Percentiles rank a stretch among this genome's conserved stretches.
Evolutionary conservation across 1,139 yeast genomes (phyloP).

Genomic region (Hanseniaspora gamundiae): DNA sequence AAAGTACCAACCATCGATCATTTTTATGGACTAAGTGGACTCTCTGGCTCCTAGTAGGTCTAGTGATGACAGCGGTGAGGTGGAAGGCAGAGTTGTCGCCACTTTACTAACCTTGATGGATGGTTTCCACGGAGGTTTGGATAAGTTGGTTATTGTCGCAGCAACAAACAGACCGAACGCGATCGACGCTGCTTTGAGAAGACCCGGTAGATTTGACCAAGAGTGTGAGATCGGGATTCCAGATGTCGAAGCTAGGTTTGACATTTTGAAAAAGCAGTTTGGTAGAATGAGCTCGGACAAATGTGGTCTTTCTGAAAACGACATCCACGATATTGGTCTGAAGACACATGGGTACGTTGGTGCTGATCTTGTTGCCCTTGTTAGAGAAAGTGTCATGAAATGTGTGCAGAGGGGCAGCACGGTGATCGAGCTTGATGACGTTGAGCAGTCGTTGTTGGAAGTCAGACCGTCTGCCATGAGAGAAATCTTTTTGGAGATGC

Average conservation of each 20-base stretch:
- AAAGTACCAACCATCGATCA: slow-evolving; percentile 71
- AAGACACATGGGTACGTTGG: slow-evolving; percentile 71
- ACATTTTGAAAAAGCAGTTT: slow-evolving; percentile 53
- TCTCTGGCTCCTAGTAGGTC: slow-evolving; percentile 76
- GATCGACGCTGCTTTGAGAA: slow-evolving; percentile 74
- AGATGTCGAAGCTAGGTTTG: slow-evolving; percentile 52
- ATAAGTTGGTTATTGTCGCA: slow-evolving; percentile 59
- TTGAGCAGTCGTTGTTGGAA: slow-evolving; percentile 57
- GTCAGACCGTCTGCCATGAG: slow-evolving; percentile 95
- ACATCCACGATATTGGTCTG: slow-evolving; percentile 45
- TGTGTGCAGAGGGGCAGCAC: slow-evolving; percentile 55
- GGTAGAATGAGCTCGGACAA: slow-evolving; percentile 44
- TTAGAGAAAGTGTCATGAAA: slow-evolving; percentile 80
- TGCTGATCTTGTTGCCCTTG: slow-evolving; percentile 79
- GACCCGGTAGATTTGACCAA: slow-evolving; percentile 91
- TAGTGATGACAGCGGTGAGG: slow-evolving; percentile 79
- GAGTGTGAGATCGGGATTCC: slow-evolving; percentile 75
- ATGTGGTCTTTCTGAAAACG: slow-evolving; percentile 35
- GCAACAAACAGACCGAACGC: slow-evolving; percentile 75
- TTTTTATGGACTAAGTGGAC: slow-evolving; percentile 87
- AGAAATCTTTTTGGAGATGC: slow-evolving; percentile 86
- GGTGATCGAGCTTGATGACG: slow-evolving; percentile 30
- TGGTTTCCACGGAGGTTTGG: slow-evolving; percentile 47
- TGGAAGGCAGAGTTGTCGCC: slow-evolving; percentile 82
- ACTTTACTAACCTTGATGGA: slow-evolving; percentile 84